Conservation (phyloP, 2,329 filamentous ascomycete genomes). For the Botrytis galanthina region DNA sequence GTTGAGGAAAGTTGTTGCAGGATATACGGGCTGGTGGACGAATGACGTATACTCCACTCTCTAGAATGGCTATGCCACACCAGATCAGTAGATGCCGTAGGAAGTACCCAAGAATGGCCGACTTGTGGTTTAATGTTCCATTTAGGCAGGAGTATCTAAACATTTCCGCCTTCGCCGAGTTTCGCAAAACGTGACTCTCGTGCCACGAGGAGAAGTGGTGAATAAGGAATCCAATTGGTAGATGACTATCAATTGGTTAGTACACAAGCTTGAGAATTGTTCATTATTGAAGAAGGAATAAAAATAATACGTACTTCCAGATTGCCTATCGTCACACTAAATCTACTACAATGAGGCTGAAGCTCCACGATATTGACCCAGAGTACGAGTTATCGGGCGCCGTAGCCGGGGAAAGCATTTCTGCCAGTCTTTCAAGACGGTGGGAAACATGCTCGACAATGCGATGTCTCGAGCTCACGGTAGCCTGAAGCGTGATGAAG, state of each 20-base stretch:
- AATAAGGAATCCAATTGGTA: not conserved
- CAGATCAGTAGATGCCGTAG: not conserved
- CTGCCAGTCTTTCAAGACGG: not conserved
- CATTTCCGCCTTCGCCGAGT: not conserved
- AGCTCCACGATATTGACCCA: not conserved
- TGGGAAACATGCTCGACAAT: not conserved
- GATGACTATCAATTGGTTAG: not conserved
- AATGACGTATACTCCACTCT: conserved; percentile 92
- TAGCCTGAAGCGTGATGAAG: not conserved
- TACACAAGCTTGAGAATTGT: not conserved
- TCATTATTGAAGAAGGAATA: not conserved
- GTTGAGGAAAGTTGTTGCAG: conserved; percentile 73
- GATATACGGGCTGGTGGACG: conserved; percentile 64
- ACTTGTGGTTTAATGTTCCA: not conserved
- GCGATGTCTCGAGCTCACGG: not conserved
- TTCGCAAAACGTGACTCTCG: not conserved
- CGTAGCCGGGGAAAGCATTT: not conserved
- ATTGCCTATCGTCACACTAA: not conserved
- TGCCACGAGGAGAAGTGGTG: not conserved
- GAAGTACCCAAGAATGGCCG: too few relatives aligned
- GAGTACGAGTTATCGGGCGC: not conserved
- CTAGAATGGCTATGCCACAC: conserved; percentile 55
- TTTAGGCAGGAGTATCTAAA: not conserved
- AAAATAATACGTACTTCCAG: not conserved
- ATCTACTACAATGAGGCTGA: not conserved